Evolutionary conservation across 2,329 filamentous ascomycete genomes (phyloP).

Genomic region (Xylaria sp.): DNA sequence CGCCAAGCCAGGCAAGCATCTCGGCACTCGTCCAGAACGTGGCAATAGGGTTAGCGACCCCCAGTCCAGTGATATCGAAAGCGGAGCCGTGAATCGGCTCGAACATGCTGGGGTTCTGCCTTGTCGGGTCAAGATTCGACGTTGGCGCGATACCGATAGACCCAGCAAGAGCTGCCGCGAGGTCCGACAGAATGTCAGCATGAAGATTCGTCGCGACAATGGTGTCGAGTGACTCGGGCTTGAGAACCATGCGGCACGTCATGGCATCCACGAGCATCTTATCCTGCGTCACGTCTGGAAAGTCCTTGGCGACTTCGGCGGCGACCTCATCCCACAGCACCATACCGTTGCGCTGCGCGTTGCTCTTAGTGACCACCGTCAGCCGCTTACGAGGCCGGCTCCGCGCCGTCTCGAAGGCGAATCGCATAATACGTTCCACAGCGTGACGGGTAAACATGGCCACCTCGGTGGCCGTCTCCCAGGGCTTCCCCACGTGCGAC

Average conservation of each 20-base stretch:
- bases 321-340: conserved; percentile 75
- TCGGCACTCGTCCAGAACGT: conserved; percentile 70
- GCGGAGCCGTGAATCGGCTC: conserved; percentile 71
- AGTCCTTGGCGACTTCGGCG: conserved; percentile 64
- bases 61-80: conserved; percentile 68
- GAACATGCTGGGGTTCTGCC: conserved; percentile 68
- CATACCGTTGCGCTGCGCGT: conserved; percentile 74
- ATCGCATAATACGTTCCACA: conserved; percentile 69
- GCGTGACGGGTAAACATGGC: conserved; percentile 71
- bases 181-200: conserved; percentile 74
- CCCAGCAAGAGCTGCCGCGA: conserved; percentile 76
- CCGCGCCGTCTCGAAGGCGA: conserved; percentile 71
- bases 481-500: conserved; percentile 66
- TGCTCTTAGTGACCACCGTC: conserved; percentile 74
- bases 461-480: conserved; percentile 72
- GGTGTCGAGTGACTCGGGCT: conserved; percentile 69
- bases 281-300: conserved; percentile 69
- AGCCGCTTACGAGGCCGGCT: conserved; percentile 67
- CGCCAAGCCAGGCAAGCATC: conserved; percentile 68
- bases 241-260: conserved; percentile 72
- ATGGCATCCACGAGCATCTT: conserved; percentile 77
- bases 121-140: conserved; percentile 71
- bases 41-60: conserved; percentile 66
- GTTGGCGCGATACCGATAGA: conserved; percentile 79
- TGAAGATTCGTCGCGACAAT: conserved; percentile 72